Base-by-base conservation (phyloP, 2,329 filamentous ascomycete species). In the Exophiala phaeomuriformis region DNA sequence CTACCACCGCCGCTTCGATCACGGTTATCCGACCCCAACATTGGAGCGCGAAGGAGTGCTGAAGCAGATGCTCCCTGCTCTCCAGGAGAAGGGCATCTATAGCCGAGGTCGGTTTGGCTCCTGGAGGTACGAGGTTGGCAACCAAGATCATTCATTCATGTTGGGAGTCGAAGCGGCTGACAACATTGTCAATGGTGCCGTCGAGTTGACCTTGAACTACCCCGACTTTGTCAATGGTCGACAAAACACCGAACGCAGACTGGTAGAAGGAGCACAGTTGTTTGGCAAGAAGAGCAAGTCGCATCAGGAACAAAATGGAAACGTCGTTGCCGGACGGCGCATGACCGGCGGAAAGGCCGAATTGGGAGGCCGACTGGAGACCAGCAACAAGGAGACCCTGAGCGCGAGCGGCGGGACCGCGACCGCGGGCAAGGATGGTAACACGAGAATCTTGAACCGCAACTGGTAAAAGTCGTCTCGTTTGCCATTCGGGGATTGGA, bases 81-180 rank as follows among this genome's bases (percentile, higher is more conserved):
- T 98, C 56, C 85, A 95, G 75, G 86, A 83, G 59, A 83, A 88
- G 78, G 91, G 84, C 69, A 98, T 98, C 74, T 88, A 85, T 77
- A 95, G 90, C 43, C 89, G 93, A 73, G 93, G 93, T 65, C 90
- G 93, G 60, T 98, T 98, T 74, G 93, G 93, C 66, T 91, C 86
- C 78, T 98, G 93, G 93, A 82, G 89, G 69, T 98, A 98, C 77
- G 93, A 98, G 75, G 88, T 87, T 62, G 90, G 89, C 68, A 95
- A 95, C 81, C 90, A 95, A 79, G 90, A 96, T 74, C 90, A 96
- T 80, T 91, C 86, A 29, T 96, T 96, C 74, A 96, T 96, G 90
- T 78, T 95, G 59, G 90, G 90, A 69, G 90, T 95, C 19, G 90
- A 96, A 75, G 90, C 90, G 46, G 90, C 83, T 37, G 90, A 96